phyloP scores from a whole-genome alignment of 2,329 filamentous ascomycete genomes.

The Cordyceps cateniannulata region DNA sequence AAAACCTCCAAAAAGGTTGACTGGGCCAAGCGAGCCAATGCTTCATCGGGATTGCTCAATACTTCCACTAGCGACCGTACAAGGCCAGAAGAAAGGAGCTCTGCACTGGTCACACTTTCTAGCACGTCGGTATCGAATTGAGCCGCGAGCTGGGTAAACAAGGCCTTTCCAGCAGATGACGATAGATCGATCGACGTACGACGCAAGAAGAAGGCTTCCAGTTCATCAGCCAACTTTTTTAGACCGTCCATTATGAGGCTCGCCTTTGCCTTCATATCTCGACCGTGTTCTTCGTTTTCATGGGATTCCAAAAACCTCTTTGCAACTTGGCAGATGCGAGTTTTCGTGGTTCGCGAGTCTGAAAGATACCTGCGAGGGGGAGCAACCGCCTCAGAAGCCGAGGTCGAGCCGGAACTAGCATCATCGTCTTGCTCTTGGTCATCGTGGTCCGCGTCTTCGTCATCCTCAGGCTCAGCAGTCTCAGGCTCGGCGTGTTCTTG shows the following conservation, averaged over 20 bases:
- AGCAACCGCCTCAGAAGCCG: constrained; percentile 54
- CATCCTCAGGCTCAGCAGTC: constrained; percentile 39
- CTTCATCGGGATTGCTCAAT: constrained; percentile 65
- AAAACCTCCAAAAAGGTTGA: constrained; percentile 86
- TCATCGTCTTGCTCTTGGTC: constrained; percentile 35
- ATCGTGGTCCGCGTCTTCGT: constrained; percentile 50
- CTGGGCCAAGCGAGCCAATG: constrained; percentile 59
- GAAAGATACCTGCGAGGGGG: constrained; percentile 42
- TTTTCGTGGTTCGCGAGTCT: constrained; percentile 47
- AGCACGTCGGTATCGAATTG: constrained; percentile 87
- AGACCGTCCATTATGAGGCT: constrained; percentile 67
- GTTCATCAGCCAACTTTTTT: constrained; percentile 62
- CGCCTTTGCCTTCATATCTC: constrained; percentile 72
- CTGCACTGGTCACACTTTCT: constrained; percentile 91
- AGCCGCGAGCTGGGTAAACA: constrained; percentile 70
- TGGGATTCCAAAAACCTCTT: constrained; percentile 79
- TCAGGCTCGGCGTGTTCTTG: constrained; percentile 45
- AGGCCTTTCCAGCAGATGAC: constrained; percentile 47
- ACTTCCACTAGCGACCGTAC: constrained; percentile 78
- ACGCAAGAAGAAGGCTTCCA: constrained; percentile 63
- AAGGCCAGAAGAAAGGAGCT: constrained; percentile 83
- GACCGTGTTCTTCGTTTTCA: constrained; percentile 66
- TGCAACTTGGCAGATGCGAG: constrained; percentile 69
- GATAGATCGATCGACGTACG: constrained; percentile 40
- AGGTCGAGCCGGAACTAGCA: constrained; percentile 59